phyloP scores from a whole-genome alignment of 2,329 filamentous ascomycete species.

The Zymoseptoria crescenta region DNA sequence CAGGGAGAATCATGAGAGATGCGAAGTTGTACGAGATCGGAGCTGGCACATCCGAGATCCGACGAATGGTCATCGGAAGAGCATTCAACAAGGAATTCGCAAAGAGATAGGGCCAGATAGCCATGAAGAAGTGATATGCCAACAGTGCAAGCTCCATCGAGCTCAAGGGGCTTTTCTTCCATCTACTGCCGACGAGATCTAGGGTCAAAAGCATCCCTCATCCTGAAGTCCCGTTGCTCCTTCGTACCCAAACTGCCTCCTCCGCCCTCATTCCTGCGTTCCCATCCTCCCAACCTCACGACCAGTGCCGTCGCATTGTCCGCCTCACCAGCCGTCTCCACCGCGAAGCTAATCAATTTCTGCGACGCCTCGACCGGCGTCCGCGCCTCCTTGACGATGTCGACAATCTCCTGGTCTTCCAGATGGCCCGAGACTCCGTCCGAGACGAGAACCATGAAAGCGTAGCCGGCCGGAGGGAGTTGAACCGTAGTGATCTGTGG shows the following conservation, averaged over 20 bases:
- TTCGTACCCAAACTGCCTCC: conserved; percentile 84
- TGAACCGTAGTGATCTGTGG: conserved; percentile 78
- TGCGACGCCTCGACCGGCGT: conserved; percentile 80
- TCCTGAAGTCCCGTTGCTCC: conserved; percentile 79
- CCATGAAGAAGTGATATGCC: background rate
- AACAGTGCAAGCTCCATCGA: background rate
- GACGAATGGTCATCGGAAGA: conserved; percentile 88
- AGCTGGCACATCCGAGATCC: conserved; percentile 87
- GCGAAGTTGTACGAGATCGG: conserved; percentile 91
- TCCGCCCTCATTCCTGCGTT: conserved; percentile 70
- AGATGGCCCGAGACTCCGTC: conserved; percentile 85
- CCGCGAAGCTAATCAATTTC: conserved; percentile 77
- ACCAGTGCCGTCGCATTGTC: conserved; percentile 60
- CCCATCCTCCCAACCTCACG: conserved; percentile 57
- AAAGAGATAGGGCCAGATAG: background rate
- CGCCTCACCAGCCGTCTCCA: conserved; percentile 62
- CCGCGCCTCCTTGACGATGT: conserved; percentile 85
- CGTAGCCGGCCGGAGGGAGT: conserved; percentile 73
- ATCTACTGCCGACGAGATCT: conserved; percentile 52
- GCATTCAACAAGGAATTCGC: conserved; percentile 82
- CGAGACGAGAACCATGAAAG: conserved; percentile 78
- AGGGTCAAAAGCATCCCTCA: conserved; percentile 72
- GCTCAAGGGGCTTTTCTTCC: background rate
- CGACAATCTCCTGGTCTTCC: conserved; percentile 89
- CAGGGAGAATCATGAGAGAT: conserved; percentile 72